Evolutionary conservation across 1,284 basidiomycete genomes (phyloP).

Genomic region (Rhodotorula sp.): DNA sequence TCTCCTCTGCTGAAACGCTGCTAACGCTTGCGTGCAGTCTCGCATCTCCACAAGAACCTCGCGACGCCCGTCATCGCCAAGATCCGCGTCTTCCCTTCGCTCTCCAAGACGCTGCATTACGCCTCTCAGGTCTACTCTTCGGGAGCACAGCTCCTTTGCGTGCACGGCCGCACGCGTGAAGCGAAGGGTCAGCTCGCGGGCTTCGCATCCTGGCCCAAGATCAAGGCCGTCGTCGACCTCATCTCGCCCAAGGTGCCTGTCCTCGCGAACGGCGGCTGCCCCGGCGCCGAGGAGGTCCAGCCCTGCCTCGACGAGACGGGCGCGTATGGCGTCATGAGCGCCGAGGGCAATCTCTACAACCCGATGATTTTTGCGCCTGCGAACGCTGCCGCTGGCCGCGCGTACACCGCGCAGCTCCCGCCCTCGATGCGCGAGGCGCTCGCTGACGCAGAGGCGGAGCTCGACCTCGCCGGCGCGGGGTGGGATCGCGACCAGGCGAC

Average conservation of each 20-base stretch:
- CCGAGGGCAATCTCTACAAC: constrained; percentile 94
- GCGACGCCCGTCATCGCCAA: constrained; percentile 92
- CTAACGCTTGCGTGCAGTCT: constrained; percentile 61
- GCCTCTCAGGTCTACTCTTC: constrained; percentile 92
- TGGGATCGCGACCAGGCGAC: constrained; percentile 32
- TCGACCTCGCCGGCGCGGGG: constrained; percentile 23
- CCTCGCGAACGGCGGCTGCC: constrained; percentile 96
- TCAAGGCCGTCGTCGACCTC: constrained; percentile 73
- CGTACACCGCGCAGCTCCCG: constrained; percentile 41
- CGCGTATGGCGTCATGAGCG: constrained; percentile 90
- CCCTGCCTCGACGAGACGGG: constrained; percentile 78
- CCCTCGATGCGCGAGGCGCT: constrained; percentile 41
- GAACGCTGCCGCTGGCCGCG: constrained; percentile 32
- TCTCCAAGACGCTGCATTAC: constrained; percentile 87
- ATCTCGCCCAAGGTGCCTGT: constrained; percentile 76
- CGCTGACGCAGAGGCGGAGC: constrained; percentile 28
- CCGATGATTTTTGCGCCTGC: constrained; percentile 70
- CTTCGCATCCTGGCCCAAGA: constrained; percentile 78
- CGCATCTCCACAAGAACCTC: constrained; percentile 78
- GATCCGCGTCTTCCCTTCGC: constrained; percentile 83
- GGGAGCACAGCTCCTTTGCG: constrained; percentile 92
- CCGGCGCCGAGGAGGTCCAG: constrained; percentile 77
- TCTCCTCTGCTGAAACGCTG: background rate
- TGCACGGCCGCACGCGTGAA: constrained; percentile 87
- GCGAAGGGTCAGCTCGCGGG: constrained; percentile 80